Percentiles rank a stretch among this genome's conserved stretches.
Conservation (phyloP, 1,284 basidiomycete species). For the Phellinidium pouzarii region DNA sequence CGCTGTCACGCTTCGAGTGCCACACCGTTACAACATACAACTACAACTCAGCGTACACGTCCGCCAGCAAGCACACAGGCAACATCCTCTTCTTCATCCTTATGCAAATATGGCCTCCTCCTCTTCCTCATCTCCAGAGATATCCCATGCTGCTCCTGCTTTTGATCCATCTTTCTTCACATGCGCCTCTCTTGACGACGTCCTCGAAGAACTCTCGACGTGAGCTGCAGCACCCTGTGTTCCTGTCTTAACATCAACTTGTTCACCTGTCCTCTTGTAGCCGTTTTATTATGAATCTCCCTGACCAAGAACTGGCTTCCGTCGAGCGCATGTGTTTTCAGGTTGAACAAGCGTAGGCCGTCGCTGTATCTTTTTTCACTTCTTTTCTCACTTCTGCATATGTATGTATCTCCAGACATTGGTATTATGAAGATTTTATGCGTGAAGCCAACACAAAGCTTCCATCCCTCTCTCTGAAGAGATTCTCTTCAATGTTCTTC, state of each 20-base stretch:
- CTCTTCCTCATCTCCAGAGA: slow-evolving; percentile 65
- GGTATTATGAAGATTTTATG: slow-evolving; percentile 99
- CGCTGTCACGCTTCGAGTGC: neutral
- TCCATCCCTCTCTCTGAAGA: slow-evolving; percentile 84
- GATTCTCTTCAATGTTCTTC: slow-evolving; percentile 93
- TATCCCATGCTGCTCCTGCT: slow-evolving; percentile 43
- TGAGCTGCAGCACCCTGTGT: slow-evolving; percentile 27
- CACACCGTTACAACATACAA: neutral
- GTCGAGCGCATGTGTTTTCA: slow-evolving; percentile 97
- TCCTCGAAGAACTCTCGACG: slow-evolving; percentile 89
- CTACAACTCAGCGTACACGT: neutral
- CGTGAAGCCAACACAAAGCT: slow-evolving; percentile 85
- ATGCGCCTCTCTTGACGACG: slow-evolving; percentile 64
- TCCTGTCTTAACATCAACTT: slow-evolving; percentile 10
- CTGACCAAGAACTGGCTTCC: slow-evolving; percentile 85
- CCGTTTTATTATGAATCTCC: slow-evolving; percentile 96
- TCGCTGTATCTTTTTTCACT: slow-evolving; percentile 20
- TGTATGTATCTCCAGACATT: slow-evolving; percentile 59
- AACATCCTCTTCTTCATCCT: slow-evolving; percentile 7
- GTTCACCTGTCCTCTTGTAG: slow-evolving; percentile 33
- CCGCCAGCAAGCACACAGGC: slow-evolving; percentile 4
- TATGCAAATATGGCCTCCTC: slow-evolving; percentile 42
- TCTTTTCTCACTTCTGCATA: slow-evolving; percentile 11
- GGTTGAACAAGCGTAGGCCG: slow-evolving; percentile 92
- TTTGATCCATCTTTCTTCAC: slow-evolving; percentile 46